phyloP scores from a whole-genome alignment of 371 early-diverging fungal species.

The Dinochytrium kinnereticum region DNA sequence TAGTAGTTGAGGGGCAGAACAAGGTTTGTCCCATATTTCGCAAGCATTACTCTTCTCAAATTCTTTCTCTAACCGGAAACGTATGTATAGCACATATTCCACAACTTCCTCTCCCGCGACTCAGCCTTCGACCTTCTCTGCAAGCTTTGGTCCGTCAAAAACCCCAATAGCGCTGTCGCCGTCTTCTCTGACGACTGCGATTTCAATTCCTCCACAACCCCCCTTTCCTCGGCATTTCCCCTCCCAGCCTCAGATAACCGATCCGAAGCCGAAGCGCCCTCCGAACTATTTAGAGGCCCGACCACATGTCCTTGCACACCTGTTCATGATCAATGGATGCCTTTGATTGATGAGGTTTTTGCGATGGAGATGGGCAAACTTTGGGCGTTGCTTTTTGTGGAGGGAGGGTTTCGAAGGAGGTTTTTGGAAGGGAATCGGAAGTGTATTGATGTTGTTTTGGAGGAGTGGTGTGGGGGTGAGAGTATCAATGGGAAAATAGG shows the following conservation, averaged over 20 bases:
- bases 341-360: neutral
- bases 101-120: slow-evolving; percentile 15
- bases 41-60: neutral
- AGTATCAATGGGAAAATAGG: no score
- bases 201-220: neutral
- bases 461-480: neutral
- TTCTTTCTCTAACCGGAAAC: neutral
- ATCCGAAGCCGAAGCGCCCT: neutral
- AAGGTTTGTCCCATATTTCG: neutral
- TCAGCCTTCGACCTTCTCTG: slow-evolving; percentile 8
- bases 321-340: neutral
- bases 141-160: neutral
- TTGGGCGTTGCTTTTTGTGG: neutral
- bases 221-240: neutral
- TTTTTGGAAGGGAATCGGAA: slow-evolving; percentile 13
- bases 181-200: neutral
- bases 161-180: neutral
- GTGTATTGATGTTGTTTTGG: neutral
- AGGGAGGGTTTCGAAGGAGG: neutral
- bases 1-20: neutral
- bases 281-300: no score
- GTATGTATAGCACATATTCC: slow-evolving; percentile 11
- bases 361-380: neutral
- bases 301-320: slow-evolving; percentile 1
- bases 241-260: neutral